These are phyloP conservation scores for Epichloe typhina DNA, from an alignment of 2,329 filamentous ascomycete genomes.

Conservation along the genomic window DNA sequence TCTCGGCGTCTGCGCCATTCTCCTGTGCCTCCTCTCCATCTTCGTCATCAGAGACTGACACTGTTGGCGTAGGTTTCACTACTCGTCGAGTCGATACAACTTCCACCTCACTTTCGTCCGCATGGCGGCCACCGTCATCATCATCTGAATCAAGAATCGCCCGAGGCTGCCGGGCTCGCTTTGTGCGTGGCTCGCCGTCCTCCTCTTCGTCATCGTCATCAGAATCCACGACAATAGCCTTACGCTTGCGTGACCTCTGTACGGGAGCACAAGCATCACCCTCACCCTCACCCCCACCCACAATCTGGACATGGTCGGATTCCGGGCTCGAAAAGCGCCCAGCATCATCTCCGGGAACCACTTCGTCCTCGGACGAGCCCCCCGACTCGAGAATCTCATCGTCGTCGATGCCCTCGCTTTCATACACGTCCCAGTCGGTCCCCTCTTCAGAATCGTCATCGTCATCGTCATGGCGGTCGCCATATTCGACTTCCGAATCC, in stretches of 20 bases:
- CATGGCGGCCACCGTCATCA: neutral
- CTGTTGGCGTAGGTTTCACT: neutral
- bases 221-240: conserved; percentile 17
- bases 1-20: conserved; percentile 1
- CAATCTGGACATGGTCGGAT: conserved; percentile 6
- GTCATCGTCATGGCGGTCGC: conserved; percentile 8
- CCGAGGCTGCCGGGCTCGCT: neutral
- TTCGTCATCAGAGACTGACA: neutral
- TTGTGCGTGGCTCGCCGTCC: conserved; percentile 2
- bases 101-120: neutral
- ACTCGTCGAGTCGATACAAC: neutral
- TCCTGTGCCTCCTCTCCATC: conserved; percentile 2
- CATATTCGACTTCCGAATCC: neutral
- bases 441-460: conserved; percentile 7
- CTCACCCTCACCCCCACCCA: conserved; percentile 2
- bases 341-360: neutral
- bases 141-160: conserved; percentile 3
- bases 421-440: conserved; percentile 19
- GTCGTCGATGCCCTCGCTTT: conserved; percentile 28
- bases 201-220: conserved; percentile 14
- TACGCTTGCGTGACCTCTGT: conserved; percentile 14
- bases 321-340: conserved; percentile 4
- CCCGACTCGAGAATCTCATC: conserved; percentile 14
- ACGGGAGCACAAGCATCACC: neutral
- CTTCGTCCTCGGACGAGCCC: conserved; percentile 10